phyloP scores from a whole-genome alignment of 1,284 basidiomycete species.

The Melampsora larici-populina region DNA sequence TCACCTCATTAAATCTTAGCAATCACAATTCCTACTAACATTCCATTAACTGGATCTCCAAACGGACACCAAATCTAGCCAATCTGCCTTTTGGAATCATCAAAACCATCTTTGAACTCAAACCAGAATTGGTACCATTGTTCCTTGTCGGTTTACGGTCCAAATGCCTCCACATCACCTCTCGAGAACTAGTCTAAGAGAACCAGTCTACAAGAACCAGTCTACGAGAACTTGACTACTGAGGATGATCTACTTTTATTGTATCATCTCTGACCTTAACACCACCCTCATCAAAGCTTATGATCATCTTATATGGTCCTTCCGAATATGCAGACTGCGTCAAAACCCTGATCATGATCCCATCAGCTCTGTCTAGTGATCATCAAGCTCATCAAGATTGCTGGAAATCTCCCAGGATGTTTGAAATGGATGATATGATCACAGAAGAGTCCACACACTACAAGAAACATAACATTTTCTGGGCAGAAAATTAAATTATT shows the following conservation, averaged over 20 bases:
- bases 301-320: slow-evolving; percentile 10
- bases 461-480: too few species aligned
- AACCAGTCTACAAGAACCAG: too few species aligned
- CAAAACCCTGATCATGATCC: slow-evolving; percentile 1
- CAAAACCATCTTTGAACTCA: slow-evolving; percentile 21
- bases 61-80: neutral
- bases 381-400: too few species aligned
- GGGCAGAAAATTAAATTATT: too few species aligned
- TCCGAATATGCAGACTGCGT: neutral
- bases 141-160: slow-evolving; percentile 6
- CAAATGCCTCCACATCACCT: neutral
- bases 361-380: neutral
- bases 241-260: neutral
- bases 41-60: too few species aligned
- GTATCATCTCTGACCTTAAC: too few species aligned
- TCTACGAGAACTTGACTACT: slow-evolving; percentile 10
- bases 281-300: neutral
- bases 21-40: too few species aligned
- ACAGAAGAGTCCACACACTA: too few species aligned
- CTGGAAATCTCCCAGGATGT: neutral
- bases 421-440: neutral
- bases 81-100: neutral
- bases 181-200: too few species aligned
- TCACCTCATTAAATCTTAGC: too few species aligned
- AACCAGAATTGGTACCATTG: slow-evolving; percentile 1